Conservation (phyloP, 1,284 basidiomycete genomes). For the Erythrobasidium hasegawianum region DNA sequence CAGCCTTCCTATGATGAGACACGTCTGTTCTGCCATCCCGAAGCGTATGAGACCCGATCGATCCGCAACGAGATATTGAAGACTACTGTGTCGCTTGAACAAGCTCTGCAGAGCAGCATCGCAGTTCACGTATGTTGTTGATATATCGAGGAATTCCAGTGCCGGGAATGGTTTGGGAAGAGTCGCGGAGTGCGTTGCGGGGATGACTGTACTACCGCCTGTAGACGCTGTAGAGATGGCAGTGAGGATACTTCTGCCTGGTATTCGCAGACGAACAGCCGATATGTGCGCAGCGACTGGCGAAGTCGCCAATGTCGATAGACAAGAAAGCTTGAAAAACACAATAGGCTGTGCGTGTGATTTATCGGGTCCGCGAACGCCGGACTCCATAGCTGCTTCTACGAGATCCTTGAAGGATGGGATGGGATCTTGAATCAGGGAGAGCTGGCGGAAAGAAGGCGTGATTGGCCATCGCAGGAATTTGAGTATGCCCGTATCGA, state of each 20-base stretch:
- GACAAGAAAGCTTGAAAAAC: conserved; percentile 42
- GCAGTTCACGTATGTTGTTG: conserved; percentile 38
- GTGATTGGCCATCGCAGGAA: conserved; percentile 14
- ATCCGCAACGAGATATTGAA: conserved; percentile 22
- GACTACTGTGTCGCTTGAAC: conserved; percentile 18
- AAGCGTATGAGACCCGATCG: conserved; percentile 24
- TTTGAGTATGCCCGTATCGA: conserved; percentile 1
- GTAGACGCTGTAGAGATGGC: conserved; percentile 37
- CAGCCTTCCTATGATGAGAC: conserved; percentile 17
- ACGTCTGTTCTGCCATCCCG: conserved; percentile 23
- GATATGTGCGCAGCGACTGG: conserved; percentile 37
- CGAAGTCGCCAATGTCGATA: conserved; percentile 37
- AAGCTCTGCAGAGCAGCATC: conserved; percentile 31
- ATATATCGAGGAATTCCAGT: conserved; percentile 39
- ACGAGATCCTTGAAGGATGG: conserved; percentile 17
- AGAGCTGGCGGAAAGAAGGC: conserved; percentile 42
- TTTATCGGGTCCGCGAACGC: background rate
- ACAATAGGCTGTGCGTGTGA: conserved; percentile 32
- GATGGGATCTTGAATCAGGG: conserved; percentile 31
- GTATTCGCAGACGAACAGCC: conserved; percentile 40
- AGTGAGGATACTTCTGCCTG: conserved; percentile 40
- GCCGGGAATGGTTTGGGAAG: conserved; percentile 36
- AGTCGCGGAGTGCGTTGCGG: conserved; percentile 32
- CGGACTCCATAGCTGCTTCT: conserved; percentile 28
- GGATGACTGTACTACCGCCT: conserved; percentile 12